Percentiles rank a stretch among this genome's conserved stretches.
These are phyloP conservation scores for Aureobasidium sp. DNA, from an alignment of 2,329 filamentous ascomycete genomes.

Conservation along the genomic window DNA sequence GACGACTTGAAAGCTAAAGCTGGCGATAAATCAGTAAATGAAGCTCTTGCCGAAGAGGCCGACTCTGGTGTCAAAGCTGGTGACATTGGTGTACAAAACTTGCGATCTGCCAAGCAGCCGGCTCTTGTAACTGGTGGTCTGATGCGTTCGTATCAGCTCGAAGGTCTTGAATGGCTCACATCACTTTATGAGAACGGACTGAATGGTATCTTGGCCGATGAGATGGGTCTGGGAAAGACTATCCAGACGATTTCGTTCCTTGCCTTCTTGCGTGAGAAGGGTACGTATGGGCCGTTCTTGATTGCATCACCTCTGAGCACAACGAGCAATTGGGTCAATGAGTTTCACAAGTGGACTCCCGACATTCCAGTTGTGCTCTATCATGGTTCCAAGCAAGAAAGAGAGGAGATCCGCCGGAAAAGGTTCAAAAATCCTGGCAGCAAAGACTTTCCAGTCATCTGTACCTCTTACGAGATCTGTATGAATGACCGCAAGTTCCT, in stretches of 20 bases:
- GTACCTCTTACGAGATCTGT: constrained; percentile 94
- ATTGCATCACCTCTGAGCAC: constrained; percentile 89
- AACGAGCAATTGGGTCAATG: constrained; percentile 90
- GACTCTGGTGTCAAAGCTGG: constrained; percentile 52
- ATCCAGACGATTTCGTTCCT: constrained; percentile 85
- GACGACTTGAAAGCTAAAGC: constrained; percentile 49
- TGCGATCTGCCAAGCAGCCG: constrained; percentile 79
- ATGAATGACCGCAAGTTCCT: constrained; percentile 80
- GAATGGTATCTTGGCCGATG: constrained; percentile 85
- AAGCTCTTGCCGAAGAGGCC: constrained; percentile 53
- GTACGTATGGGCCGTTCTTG: constrained; percentile 80
- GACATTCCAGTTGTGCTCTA: constrained; percentile 84
- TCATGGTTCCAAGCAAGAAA: constrained; percentile 72
- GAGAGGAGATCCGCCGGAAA: constrained; percentile 68
- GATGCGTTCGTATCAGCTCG: constrained; percentile 91
- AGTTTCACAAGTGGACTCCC: constrained; percentile 87
- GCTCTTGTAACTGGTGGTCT: constrained; percentile 76
- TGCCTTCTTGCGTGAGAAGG: constrained; percentile 79
- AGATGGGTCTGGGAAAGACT: constrained; percentile 92
- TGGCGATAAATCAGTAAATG: constrained; percentile 47
- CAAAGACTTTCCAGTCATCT: constrained; percentile 77
- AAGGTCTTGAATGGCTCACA: constrained; percentile 88
- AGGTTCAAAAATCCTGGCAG: constrained; percentile 63
- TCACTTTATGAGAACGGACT: constrained; percentile 80
- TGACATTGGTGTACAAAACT: constrained; percentile 58